Evolutionary conservation across 140 eudicot genomes (phyloP).

Genomic region (Flaveria floridana): DNA sequence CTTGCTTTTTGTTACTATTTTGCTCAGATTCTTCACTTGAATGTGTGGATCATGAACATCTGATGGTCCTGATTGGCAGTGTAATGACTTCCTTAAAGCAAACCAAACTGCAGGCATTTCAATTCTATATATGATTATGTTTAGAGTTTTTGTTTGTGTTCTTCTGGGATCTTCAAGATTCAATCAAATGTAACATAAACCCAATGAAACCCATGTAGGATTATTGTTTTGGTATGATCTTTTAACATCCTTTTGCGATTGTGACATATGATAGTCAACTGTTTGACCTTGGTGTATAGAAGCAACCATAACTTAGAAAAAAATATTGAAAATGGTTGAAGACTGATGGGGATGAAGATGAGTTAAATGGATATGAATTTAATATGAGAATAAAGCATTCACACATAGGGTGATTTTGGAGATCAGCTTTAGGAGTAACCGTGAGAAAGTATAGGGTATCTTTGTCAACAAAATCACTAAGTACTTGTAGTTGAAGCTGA

Average conservation of each 20-base stretch:
- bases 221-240: conserved; percentile 20
- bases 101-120: conserved; percentile 84
- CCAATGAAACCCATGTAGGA: conserved; percentile 30
- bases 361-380: conserved; percentile 11
- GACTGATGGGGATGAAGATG: conserved; percentile 7
- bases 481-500: not conserved
- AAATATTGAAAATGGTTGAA: not conserved
- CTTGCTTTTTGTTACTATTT: conserved; percentile 49
- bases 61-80: conserved; percentile 61
- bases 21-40: conserved; percentile 37
- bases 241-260: conserved; percentile 15
- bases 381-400: conserved; percentile 10
- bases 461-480: not conserved
- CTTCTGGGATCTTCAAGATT: conserved; percentile 11
- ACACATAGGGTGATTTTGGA: conserved; percentile 19
- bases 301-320: conserved; percentile 15
- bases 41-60: conserved; percentile 62
- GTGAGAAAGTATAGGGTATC: conserved; percentile 19
- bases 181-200: not conserved
- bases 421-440: conserved; percentile 31
- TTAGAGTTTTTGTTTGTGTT: not conserved
- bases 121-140: conserved; percentile 1
- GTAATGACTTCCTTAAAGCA: conserved; percentile 53
- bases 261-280: conserved; percentile 26
- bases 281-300: conserved; percentile 26